Base-by-base conservation (phyloP, 495 filamentous ascomycete genomes). In the Lophiotrema nucula region DNA sequence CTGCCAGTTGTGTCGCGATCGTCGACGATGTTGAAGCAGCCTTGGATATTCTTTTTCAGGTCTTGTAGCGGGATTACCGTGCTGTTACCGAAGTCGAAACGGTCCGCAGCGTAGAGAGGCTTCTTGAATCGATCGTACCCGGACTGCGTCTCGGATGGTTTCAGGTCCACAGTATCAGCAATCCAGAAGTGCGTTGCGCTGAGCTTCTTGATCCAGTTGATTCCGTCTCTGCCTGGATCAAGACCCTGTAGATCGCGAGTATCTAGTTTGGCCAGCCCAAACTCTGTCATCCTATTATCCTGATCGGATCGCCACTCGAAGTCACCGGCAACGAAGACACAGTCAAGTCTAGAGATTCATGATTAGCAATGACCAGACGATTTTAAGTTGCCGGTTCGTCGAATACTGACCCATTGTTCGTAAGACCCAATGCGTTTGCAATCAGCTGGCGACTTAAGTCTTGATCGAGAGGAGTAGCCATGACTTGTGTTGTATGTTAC, bases 11-110 rank as follows among this genome's bases (percentile, higher is more conserved):
- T n/a, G n/a, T n/a, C n/a, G n/a, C n/a, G n/a, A n/a, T n/a, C n/a
- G n/a, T n/a, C n/a, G n/a, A n/a, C n/a, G n/a, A n/a, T n/a, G n/a
- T n/a, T n/a, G n/a, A n/a, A n/a, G n/a, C n/a, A n/a, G n/a, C n/a
- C n/a, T n/a, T n/a, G n/a, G 41, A 37, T n/a, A 37, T n/a, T 37
- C 31, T 37, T n/a, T 10, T 37, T n/a, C n/a, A n/a, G n/a, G n/a
- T n/a, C n/a, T n/a, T n/a, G n/a, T n/a, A n/a, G n/a, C n/a, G n/a
- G n/a, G 21, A 50, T 18, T 4, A 50, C 15, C 4, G 15, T 37
- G 47, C 25, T 50, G n/a, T 37, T 23, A 18, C 47, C 47, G 28
- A 50, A 50, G 4, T 50, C 47, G 19, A 50, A 50, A 19, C 24
- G 25, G 4, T 50, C n/a, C n/a, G 25, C 4, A 16, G 4, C 5